Conservation (phyloP, 2,329 filamentous ascomycete genomes). For the Berkeleyomyces basicola region DNA sequence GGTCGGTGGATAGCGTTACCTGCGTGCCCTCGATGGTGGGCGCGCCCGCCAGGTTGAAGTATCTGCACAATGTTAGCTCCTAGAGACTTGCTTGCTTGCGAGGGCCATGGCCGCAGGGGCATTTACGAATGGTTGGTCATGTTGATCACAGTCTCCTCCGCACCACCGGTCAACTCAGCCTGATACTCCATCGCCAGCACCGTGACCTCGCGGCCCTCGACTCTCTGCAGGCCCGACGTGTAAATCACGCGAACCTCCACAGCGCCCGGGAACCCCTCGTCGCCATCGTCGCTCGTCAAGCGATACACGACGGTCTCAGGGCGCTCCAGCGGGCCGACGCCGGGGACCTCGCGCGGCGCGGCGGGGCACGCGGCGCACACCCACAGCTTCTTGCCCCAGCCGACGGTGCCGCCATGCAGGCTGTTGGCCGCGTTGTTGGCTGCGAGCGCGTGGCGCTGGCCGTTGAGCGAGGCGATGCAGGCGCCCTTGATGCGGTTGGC, state of each 20-base stretch:
- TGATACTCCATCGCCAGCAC: constrained; percentile 81
- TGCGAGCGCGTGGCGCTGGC: constrained; percentile 48
- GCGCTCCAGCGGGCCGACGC: constrained; percentile 44
- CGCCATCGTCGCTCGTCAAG: constrained; percentile 53
- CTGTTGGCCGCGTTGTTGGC: constrained; percentile 66
- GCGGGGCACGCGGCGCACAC: constrained; percentile 35
- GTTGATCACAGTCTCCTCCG: constrained; percentile 80
- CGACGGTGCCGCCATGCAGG: constrained; percentile 52
- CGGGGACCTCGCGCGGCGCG: constrained; percentile 31
- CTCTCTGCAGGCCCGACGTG: constrained; percentile 50
- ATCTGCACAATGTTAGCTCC: constrained; percentile 19
- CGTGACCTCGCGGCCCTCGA: constrained; percentile 44
- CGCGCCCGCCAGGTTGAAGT: constrained; percentile 46
- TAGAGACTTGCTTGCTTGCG: not conserved
- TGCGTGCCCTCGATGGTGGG: constrained; percentile 38
- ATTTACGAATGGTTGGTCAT: constrained; percentile 74
- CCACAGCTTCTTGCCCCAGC: constrained; percentile 72
- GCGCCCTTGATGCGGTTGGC: constrained; percentile 68
- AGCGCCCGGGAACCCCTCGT: constrained; percentile 80
- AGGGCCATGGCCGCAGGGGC: not conserved
- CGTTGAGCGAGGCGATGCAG: constrained; percentile 55
- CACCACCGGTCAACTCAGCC: constrained; percentile 59
- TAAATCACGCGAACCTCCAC: constrained; percentile 68
- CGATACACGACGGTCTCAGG: constrained; percentile 41
- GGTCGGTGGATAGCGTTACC: constrained; percentile 49